phyloP scores from a whole-genome alignment of 768 basidiomycete species.

The Boletus reticulatus region DNA sequence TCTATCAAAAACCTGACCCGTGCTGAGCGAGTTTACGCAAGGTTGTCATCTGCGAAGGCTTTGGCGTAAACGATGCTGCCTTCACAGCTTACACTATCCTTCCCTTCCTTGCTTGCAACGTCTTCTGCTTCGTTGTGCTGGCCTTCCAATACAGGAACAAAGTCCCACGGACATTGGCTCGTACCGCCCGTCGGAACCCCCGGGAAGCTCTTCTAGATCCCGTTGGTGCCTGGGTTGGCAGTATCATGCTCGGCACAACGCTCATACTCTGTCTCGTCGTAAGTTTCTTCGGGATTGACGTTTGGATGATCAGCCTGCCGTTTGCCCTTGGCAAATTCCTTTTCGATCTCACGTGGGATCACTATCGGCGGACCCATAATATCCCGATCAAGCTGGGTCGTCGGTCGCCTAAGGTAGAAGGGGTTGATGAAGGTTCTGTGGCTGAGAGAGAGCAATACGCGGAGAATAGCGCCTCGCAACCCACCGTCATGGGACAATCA shows the following conservation, averaged over 20 bases:
- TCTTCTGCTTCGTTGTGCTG: constrained; percentile 60
- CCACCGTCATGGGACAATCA: background rate
- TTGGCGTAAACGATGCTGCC: constrained; percentile 70
- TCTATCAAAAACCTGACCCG: background rate
- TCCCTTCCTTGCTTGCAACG: constrained; percentile 67
- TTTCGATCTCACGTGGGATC: constrained; percentile 63
- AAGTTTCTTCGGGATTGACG: constrained; percentile 73
- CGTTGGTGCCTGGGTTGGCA: constrained; percentile 71
- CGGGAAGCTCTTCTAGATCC: constrained; percentile 70
- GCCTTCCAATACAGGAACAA: constrained; percentile 55
- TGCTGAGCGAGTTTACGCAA: background rate
- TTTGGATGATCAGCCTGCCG: constrained; percentile 84
- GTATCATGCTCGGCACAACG: constrained; percentile 60
- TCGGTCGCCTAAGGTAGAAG: background rate
- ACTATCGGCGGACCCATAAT: constrained; percentile 39
- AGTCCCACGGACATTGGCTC: constrained; percentile 50
- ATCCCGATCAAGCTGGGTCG: constrained; percentile 15
- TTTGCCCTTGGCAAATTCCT: constrained; percentile 72
- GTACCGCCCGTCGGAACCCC: constrained; percentile 42
- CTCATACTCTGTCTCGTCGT: constrained; percentile 74
- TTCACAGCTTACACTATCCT: constrained; percentile 85
- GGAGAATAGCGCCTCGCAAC: background rate
- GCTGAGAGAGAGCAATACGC: background rate
- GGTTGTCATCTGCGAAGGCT: constrained; percentile 86
- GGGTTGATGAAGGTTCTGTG: background rate